These are phyloP conservation scores for Podospora pseudocomata DNA, from an alignment of 495 filamentous ascomycete species.

Conservation along the genomic window DNA sequence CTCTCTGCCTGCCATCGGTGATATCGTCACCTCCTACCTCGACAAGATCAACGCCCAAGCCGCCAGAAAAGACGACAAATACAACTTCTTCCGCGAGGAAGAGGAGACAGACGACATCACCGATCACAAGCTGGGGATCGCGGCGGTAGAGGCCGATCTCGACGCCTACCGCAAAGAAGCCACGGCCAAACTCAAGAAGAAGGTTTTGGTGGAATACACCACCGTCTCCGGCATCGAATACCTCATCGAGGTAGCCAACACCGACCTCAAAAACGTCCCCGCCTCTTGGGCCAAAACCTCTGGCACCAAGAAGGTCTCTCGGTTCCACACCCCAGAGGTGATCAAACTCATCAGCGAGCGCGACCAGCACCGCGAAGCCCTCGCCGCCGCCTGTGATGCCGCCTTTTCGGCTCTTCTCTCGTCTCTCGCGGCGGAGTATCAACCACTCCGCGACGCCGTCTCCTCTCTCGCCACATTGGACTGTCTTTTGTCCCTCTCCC, in stretches of 20 bases:
- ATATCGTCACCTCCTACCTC: constrained; percentile 66
- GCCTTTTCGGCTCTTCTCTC: constrained; percentile 69
- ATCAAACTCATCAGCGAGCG: constrained; percentile 76
- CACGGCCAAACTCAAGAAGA: constrained; percentile 64
- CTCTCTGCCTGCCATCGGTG: constrained; percentile 69
- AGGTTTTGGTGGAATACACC: constrained; percentile 65
- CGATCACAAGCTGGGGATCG: constrained; percentile 88
- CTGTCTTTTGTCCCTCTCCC: constrained; percentile 81
- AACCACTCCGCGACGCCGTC: constrained; percentile 82
- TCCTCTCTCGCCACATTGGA: constrained; percentile 84
- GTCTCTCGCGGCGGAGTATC: constrained; percentile 76
- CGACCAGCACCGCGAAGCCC: constrained; percentile 90
- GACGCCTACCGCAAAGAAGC: constrained; percentile 69
- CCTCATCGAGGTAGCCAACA: constrained; percentile 84
- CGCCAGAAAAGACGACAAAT: constrained; percentile 85
- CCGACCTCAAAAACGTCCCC: constrained; percentile 75
- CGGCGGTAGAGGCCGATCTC: constrained; percentile 80
- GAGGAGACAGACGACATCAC: constrained; percentile 82
- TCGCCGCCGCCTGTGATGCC: constrained; percentile 88
- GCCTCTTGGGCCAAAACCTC: constrained; percentile 92
- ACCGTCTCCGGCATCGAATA: constrained; percentile 90
- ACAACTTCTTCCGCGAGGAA: constrained; percentile 83
- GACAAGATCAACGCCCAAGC: constrained; percentile 84
- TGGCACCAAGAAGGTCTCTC: constrained; percentile 86
- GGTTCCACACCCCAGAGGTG: constrained; percentile 94